phyloP scores from a whole-genome alignment of 257 asterid species.

The Marsdenia floribunda region DNA sequence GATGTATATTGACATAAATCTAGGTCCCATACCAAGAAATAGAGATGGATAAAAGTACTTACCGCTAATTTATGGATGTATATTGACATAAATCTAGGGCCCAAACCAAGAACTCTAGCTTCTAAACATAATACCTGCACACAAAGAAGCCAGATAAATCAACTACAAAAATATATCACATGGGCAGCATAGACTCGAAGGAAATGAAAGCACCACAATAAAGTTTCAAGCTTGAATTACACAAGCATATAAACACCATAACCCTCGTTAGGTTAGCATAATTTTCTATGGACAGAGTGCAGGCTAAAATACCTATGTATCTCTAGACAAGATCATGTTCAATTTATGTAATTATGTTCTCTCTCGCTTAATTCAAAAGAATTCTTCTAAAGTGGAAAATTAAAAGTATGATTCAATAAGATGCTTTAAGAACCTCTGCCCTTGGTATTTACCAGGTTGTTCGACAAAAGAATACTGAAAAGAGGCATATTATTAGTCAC shows the following conservation, averaged over 20 bases:
- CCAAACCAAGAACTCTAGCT: slow-evolving; percentile 80
- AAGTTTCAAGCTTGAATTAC: background rate
- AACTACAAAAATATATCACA: background rate
- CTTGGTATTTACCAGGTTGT: background rate
- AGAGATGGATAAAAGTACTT: slow-evolving; percentile 25
- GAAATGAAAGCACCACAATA: background rate
- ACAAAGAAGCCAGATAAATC: background rate
- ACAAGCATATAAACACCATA: background rate
- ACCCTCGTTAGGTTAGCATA: background rate
- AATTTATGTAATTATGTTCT: background rate
- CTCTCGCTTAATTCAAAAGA: background rate
- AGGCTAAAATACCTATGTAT: background rate
- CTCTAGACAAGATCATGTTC: background rate
- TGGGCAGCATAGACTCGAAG: background rate
- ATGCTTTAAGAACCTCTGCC: background rate
- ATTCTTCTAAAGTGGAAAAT: background rate
- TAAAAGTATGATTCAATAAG: background rate
- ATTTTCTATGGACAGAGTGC: background rate
- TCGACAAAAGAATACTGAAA: background rate
- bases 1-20: slow-evolving; percentile 81
- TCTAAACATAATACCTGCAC: slow-evolving; percentile 60
- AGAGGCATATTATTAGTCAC: background rate
- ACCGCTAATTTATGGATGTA: slow-evolving; percentile 87
- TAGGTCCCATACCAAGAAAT: slow-evolving; percentile 74
- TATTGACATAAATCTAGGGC: slow-evolving; percentile 88